Percentiles rank a stretch among this genome's conserved stretches.
Evolutionary conservation across 2,329 filamentous ascomycete species (phyloP).

Genomic region (Neonectria neomacrospora): DNA sequence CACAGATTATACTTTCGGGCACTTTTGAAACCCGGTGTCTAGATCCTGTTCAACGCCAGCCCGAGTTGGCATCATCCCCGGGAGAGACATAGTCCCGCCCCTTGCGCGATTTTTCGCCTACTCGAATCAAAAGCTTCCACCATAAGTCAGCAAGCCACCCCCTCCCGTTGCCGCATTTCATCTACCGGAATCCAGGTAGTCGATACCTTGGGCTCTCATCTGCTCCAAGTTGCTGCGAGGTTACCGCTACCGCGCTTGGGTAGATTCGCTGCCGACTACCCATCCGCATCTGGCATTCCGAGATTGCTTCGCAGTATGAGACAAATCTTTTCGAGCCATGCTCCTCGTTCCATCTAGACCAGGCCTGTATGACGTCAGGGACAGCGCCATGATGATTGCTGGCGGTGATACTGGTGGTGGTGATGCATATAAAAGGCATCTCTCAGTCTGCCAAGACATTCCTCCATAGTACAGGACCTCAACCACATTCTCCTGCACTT

Average conservation of each 20-base stretch:
- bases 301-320: not conserved
- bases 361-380: not conserved
- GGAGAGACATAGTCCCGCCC: not conserved
- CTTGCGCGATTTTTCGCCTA: conserved; percentile 6
- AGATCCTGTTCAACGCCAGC: not conserved
- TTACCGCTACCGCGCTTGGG: not conserved
- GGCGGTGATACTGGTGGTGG: not conserved
- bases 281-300: conserved; percentile 2
- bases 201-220: not conserved
- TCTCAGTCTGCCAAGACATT: not conserved
- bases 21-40: not conserved
- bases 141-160: not conserved
- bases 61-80: conserved; percentile 4
- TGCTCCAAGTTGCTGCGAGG: not conserved
- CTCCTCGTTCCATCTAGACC: not conserved
- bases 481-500: not conserved
- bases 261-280: not conserved
- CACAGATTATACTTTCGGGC: not conserved
- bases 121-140: conserved; percentile 1
- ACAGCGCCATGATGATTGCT: not conserved
- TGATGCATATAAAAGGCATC: not conserved
- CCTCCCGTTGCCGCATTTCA: not conserved
- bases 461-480: not conserved
- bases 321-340: not conserved
- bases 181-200: not conserved